Base-by-base conservation (phyloP, 495 filamentous ascomycete species). In the Trichoderma reesei region DNA sequence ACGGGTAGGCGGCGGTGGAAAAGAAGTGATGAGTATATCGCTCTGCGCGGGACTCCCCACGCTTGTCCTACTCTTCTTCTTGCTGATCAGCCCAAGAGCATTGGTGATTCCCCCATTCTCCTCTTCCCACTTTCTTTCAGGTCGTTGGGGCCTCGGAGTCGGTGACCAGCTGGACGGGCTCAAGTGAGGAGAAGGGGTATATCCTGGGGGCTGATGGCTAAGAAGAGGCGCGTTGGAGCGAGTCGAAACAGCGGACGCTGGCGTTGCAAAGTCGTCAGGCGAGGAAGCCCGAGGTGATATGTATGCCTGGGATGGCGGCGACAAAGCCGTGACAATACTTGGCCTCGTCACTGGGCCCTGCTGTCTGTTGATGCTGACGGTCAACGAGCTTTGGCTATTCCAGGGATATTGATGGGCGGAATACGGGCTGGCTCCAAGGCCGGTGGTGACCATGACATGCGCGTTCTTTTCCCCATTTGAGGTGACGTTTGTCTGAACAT, bases 401-500 rank as follows among this genome's bases (percentile, higher is more conserved):
- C 36, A 42, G 2, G 37, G 38, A 20, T 33, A 41, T 44, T 20
- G 60, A 42, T 20, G n/a, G 16, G 10, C 14, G 5, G n/a, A 7
- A 62, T 42, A 37, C 11, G 20, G 5, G 14, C 16, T 31, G 18
- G 38, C 36, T 13, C 38, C 37, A 16, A 33, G 10, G 5, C 59
- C 59, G 8, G 9, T 61, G 34, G 34, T 61, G 9, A 61, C 38
- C 59, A 26, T 39, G 14, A 16, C 38, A 20, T 62, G 26, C n/a
- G 60, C n/a, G 41, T 63, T 63, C 61, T 63, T 42, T 13, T 34
- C 41, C 1, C 42, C 42, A n/a, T 14, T 38, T 4, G 33, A 41
- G 31, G 4, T 31, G 64, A 68, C 78, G 60, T 69, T 26, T 8
- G 20, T 5, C 5, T 56, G 48, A 33, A 13, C 48, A 7, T 33